Evolutionary conservation across 345 rosid species (phyloP).

Genomic region (Gossypium thurberi): DNA sequence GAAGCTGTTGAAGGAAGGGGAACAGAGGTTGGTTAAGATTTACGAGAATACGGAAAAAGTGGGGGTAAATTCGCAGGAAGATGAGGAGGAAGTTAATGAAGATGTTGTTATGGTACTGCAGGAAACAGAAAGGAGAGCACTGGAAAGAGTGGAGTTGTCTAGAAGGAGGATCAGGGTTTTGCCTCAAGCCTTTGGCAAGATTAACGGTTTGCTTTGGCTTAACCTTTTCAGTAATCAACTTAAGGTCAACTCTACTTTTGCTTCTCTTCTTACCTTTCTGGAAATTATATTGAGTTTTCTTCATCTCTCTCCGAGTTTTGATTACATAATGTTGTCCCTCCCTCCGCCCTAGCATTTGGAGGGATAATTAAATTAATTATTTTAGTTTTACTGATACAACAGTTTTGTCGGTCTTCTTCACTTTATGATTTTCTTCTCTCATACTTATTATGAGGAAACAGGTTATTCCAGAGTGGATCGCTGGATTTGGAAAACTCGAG

Average conservation of each 20-base stretch:
- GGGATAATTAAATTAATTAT: too few relatives aligned
- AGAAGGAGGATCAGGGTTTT: conserved; percentile 41
- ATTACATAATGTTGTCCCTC: too few relatives aligned
- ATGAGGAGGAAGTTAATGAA: conserved; percentile 26
- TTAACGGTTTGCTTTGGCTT: conserved; percentile 51
- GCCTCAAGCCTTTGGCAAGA: conserved; percentile 78
- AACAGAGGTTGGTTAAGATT: conserved; percentile 57
- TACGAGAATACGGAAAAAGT: conserved; percentile 37
- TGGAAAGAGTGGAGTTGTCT: conserved; percentile 64
- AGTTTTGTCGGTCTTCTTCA: too few relatives aligned
- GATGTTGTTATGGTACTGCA: conserved; percentile 53
- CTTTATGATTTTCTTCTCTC: background rate
- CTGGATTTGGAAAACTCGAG: conserved; percentile 62
- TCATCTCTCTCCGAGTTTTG: too few relatives aligned
- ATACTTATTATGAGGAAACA: conserved; percentile 25
- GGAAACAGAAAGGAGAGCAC: conserved; percentile 36
- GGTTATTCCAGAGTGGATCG: conserved; percentile 82
- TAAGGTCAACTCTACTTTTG: conserved; percentile 32
- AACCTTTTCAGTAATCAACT: conserved; percentile 67
- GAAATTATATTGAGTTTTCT: background rate
- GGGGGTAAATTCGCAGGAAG: conserved; percentile 22
- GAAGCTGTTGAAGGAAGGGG: conserved; percentile 74
- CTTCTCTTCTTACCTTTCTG: background rate
- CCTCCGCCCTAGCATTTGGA: too few relatives aligned
- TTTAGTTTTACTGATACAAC: too few relatives aligned